phyloP scores from a whole-genome alignment of 2,329 filamentous ascomycete species.

The Aspergillus proliferans region DNA sequence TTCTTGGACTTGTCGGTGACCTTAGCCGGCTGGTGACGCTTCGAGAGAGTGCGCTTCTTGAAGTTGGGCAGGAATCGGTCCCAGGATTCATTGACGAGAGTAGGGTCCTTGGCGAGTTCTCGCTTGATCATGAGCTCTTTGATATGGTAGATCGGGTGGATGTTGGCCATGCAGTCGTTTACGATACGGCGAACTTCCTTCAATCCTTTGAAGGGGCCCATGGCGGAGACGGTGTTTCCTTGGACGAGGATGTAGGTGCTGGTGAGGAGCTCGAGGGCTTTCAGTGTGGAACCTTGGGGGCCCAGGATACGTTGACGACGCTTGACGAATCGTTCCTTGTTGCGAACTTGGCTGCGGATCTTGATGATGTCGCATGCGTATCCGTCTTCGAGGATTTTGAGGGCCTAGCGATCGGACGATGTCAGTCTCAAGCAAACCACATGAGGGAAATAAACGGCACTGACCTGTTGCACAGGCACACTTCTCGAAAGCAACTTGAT shows the following conservation, averaged over 20 bases:
- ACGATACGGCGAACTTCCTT: conserved; percentile 87
- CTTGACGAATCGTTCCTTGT: conserved; percentile 95
- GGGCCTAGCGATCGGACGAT: conserved; percentile 45
- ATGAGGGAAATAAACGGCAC: conserved; percentile 3
- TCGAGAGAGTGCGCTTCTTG: conserved; percentile 85
- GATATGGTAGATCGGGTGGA: conserved; percentile 86
- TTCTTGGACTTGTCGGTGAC: conserved; percentile 93
- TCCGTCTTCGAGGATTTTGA: conserved; percentile 91
- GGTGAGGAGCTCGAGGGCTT: conserved; percentile 87
- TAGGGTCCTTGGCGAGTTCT: conserved; percentile 83
- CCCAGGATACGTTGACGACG: conserved; percentile 86
- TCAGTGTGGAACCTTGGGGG: conserved; percentile 83
- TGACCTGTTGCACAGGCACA: conserved; percentile 74
- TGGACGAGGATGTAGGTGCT: conserved; percentile 91
- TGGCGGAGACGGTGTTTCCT: conserved; percentile 86
- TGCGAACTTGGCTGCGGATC: conserved; percentile 80
- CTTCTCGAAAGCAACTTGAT: conserved; percentile 88
- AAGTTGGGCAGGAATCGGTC: conserved; percentile 95
- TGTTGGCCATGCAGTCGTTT: conserved; percentile 94
- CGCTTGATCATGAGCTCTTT: conserved; percentile 94
- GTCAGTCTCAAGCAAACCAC: neutral
- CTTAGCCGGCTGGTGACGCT: conserved; percentile 72
- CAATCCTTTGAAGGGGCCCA: conserved; percentile 87
- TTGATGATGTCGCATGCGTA: conserved; percentile 94
- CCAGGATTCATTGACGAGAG: conserved; percentile 83